These are phyloP conservation scores for Polygonum aviculare DNA, from an alignment of 148 eudicot genomes.

Conservation along the genomic window DNA sequence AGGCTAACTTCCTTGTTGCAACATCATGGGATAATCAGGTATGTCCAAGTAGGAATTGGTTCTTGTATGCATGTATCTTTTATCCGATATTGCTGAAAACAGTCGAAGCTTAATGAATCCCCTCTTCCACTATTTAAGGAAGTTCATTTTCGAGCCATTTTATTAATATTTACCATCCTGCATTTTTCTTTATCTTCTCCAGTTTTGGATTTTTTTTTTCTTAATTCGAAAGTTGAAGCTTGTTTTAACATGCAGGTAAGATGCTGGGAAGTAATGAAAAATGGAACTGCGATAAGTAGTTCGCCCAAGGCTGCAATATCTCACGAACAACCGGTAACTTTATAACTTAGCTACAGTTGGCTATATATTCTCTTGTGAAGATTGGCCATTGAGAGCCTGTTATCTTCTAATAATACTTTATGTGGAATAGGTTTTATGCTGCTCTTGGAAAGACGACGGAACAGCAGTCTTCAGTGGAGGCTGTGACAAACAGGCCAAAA, in stretches of 20 bases:
- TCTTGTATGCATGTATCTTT: neutral
- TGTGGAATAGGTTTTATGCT: conserved; percentile 61
- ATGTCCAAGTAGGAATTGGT: neutral
- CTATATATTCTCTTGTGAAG: neutral
- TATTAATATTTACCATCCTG: neutral
- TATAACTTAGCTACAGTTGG: neutral
- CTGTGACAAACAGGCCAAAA: conserved; percentile 92
- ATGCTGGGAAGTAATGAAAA: conserved; percentile 77
- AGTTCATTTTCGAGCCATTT: neutral
- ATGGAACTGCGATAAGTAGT: conserved; percentile 44
- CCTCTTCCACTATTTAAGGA: neutral
- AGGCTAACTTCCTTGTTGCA: conserved; percentile 81
- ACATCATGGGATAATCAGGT: conserved; percentile 99
- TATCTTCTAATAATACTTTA: neutral
- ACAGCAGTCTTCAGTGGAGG: conserved; percentile 95
- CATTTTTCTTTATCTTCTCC: neutral
- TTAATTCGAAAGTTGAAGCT: neutral
- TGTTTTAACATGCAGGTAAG: conserved; percentile 42
- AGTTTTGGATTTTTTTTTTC: neutral
- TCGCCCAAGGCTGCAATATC: conserved; percentile 65
- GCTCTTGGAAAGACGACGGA: conserved; percentile 97
- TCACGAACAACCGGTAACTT: conserved; percentile 81
- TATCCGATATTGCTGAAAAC: neutral
- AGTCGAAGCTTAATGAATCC: neutral
- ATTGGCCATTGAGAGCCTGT: no score